Evolutionary conservation across 2,329 filamentous ascomycete genomes (phyloP).

Genomic region (Fusarium piperis): DNA sequence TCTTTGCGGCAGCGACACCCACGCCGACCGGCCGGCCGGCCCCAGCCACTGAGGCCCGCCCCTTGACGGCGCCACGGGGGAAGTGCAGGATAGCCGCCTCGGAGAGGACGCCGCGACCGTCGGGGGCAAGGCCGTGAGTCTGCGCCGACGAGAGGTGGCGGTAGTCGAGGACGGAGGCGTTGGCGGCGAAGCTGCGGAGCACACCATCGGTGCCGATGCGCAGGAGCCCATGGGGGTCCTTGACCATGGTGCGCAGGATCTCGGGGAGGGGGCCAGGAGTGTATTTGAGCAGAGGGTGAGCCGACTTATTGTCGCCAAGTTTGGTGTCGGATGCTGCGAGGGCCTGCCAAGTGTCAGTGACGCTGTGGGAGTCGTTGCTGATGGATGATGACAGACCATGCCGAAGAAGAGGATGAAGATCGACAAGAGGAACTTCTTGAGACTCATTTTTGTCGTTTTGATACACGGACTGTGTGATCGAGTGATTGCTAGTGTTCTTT

Average conservation of each 20-base stretch:
- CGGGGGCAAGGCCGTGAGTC: constrained; percentile 1
- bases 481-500: background rate
- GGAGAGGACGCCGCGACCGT: background rate
- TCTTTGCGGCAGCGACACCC: background rate
- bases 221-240: constrained; percentile 1
- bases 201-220: background rate
- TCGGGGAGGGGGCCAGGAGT: background rate
- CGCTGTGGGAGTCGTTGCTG: background rate
- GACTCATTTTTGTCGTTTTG: background rate
- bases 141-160: background rate
- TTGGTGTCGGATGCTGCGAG: background rate
- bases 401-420: background rate
- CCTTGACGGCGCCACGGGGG: background rate
- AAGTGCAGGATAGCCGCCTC: background rate
- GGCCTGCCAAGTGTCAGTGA: background rate
- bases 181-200: constrained; percentile 15
- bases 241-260: constrained; percentile 1
- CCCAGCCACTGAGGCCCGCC: background rate
- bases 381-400: background rate
- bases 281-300: constrained; percentile 5
- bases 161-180: constrained; percentile 10
- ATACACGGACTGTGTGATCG: background rate
- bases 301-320: background rate
- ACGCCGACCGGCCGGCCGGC: background rate
- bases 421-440: background rate